Percentiles rank a stretch among this genome's conserved stretches.
These are phyloP conservation scores for Quercus engelmannii DNA, from an alignment of 306 rosid genomes.

Conservation along the genomic window DNA sequence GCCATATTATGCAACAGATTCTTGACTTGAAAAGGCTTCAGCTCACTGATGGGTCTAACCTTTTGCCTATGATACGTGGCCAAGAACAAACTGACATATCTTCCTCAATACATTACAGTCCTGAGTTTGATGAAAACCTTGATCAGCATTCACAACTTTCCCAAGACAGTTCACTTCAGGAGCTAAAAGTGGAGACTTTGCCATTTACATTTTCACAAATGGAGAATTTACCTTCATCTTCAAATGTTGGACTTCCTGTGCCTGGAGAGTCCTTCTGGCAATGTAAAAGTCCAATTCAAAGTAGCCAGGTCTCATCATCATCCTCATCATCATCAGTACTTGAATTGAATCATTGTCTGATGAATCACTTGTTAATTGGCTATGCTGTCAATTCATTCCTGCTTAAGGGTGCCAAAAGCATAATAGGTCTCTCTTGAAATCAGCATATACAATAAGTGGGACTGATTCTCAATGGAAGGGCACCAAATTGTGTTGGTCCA, in stretches of 20 bases:
- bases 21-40: slow-evolving; percentile 64
- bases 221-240: slow-evolving; percentile 48
- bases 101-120: slow-evolving; percentile 33
- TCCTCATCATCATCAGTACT: background rate
- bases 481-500: background rate
- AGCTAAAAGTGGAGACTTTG: slow-evolving; percentile 42
- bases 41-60: slow-evolving; percentile 27
- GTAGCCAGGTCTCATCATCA: slow-evolving; percentile 65
- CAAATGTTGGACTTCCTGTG: slow-evolving; percentile 46
- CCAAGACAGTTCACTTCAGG: slow-evolving; percentile 22
- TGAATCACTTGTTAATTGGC: background rate
- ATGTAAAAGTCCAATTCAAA: slow-evolving; percentile 47
- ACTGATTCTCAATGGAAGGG: background rate
- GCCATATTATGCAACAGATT: slow-evolving; percentile 66
- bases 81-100: slow-evolving; percentile 25
- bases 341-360: background rate
- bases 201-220: slow-evolving; percentile 49
- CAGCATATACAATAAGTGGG: background rate
- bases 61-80: slow-evolving; percentile 31
- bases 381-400: background rate
- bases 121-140: slow-evolving; percentile 30
- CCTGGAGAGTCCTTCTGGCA: slow-evolving; percentile 71
- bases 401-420: background rate
- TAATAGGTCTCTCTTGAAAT: background rate
- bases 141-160: slow-evolving; percentile 36